Conservation (phyloP, 2,329 filamentous ascomycete genomes). For the Cylindrodendrum hubeiense region DNA sequence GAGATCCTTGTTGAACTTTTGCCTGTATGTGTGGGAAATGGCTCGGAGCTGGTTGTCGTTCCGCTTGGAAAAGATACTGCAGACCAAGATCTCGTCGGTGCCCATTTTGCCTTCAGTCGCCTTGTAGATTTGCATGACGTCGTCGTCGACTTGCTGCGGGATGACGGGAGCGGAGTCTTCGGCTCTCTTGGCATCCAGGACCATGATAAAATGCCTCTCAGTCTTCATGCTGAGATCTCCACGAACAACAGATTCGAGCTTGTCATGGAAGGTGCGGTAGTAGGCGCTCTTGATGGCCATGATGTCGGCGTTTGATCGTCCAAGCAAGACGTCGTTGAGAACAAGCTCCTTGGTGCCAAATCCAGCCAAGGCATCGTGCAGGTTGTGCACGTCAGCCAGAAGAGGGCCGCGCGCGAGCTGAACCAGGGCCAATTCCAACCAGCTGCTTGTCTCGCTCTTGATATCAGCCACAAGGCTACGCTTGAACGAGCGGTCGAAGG, state of each 20-base stretch:
- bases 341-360: conserved; percentile 87
- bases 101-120: conserved; percentile 80
- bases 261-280: conserved; percentile 72
- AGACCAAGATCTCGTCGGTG: conserved; percentile 82
- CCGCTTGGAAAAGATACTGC: conserved; percentile 79
- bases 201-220: conserved; percentile 85
- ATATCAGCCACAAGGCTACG: conserved; percentile 82
- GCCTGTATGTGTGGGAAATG: conserved; percentile 80
- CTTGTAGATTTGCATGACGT: conserved; percentile 81
- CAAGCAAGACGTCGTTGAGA: conserved; percentile 87
- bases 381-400: conserved; percentile 77
- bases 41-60: conserved; percentile 89
- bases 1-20: conserved; percentile 77
- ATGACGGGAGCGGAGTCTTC: conserved; percentile 84
- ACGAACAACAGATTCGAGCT: conserved; percentile 79
- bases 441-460: conserved; percentile 79
- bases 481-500: conserved; percentile 74
- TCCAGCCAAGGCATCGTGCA: conserved; percentile 81
- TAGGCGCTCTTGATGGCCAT: conserved; percentile 87
- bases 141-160: conserved; percentile 79
- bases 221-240: conserved; percentile 89
- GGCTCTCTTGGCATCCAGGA: conserved; percentile 78
- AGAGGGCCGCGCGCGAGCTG: conserved; percentile 85
- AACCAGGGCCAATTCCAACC: conserved; percentile 81
- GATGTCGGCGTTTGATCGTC: conserved; percentile 88